These are phyloP conservation scores for Alternaria ethzedia DNA, from an alignment of 2,329 filamentous ascomycete species.

Conservation along the genomic window DNA sequence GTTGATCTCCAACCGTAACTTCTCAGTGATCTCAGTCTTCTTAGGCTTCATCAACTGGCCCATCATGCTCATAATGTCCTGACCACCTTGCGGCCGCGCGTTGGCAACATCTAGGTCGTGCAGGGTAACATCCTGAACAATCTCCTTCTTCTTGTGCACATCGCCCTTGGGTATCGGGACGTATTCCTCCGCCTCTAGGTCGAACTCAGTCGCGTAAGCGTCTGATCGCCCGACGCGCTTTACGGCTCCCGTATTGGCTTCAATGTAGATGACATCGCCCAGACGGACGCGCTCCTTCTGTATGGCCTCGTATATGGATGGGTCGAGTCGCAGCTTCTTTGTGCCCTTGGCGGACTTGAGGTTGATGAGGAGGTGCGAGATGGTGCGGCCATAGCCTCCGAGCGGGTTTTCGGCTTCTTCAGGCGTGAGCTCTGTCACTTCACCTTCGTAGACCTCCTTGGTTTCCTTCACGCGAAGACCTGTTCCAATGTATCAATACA, in stretches of 20 bases:
- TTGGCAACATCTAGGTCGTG: constrained; percentile 98
- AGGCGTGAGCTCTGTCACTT: constrained; percentile 95
- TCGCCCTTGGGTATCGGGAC: constrained; percentile 98
- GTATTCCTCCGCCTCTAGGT: constrained; percentile 98
- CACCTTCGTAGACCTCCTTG: constrained; percentile 98
- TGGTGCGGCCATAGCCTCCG: constrained; percentile 95
- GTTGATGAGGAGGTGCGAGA: constrained; percentile 92
- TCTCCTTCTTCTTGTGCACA: constrained; percentile 99
- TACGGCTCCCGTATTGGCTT: constrained; percentile 97
- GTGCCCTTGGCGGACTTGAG: constrained; percentile 95
- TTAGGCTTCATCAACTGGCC: constrained; percentile 99
- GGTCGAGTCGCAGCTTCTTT: constrained; percentile 96
- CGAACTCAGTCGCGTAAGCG: constrained; percentile 97
- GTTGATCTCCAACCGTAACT: constrained; percentile 94
- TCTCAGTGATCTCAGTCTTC: constrained; percentile 99
- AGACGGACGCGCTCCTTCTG: constrained; percentile 97
- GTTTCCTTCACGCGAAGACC: constrained; percentile 93
- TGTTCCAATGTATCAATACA: constrained; percentile 32
- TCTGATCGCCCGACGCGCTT: constrained; percentile 96
- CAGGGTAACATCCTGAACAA: constrained; percentile 96
- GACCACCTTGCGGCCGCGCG: constrained; percentile 90
- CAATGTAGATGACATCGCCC: constrained; percentile 98
- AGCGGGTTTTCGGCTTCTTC: constrained; percentile 98
- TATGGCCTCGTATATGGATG: constrained; percentile 98
- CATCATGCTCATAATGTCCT: constrained; percentile 99